phyloP scores from a whole-genome alignment of 2,329 filamentous ascomycete genomes.

The Ceratocystis papillata region DNA sequence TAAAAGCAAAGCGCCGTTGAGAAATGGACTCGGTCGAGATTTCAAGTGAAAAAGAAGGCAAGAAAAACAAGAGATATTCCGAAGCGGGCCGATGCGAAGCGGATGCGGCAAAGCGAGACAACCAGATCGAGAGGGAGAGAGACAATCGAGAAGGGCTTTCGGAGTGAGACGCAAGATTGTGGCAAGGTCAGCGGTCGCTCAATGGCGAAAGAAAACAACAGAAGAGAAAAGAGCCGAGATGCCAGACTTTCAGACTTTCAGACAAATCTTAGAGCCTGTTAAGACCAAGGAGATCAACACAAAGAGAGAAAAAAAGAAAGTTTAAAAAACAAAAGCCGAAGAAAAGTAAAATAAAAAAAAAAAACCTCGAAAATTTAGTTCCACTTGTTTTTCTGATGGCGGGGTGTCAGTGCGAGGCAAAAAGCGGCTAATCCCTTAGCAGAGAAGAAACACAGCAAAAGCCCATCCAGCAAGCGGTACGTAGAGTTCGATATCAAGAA shows the following conservation, averaged over 20 bases:
- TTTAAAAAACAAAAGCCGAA: background rate
- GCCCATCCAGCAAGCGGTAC: no score
- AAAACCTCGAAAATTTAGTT: constrained; percentile 15
- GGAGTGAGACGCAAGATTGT: background rate
- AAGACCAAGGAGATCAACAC: background rate
- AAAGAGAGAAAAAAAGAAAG: background rate
- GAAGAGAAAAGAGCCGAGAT: background rate
- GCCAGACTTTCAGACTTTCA: constrained; percentile 1
- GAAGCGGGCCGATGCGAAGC: constrained; percentile 11
- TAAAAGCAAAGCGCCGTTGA: background rate
- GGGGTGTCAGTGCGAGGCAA: constrained; percentile 17
- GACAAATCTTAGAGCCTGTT: constrained; percentile 1
- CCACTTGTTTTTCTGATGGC: constrained; percentile 17
- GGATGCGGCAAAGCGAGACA: constrained; percentile 5
- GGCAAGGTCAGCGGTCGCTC: background rate
- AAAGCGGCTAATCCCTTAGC: constrained; percentile 12
- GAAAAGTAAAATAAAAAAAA: background rate
- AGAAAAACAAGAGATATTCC: background rate
- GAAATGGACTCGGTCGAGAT: constrained; percentile 1
- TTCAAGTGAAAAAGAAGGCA: background rate
- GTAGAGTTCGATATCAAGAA: background rate
- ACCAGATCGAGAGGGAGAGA: background rate
- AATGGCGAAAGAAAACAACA: background rate
- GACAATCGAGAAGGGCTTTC: background rate
- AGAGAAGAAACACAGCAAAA: constrained; percentile 3